Evolutionary conservation across 768 basidiomycete genomes (phyloP), one percentile per base, ranked within the genome.

Genomic region (Tricholoma terreum): DNA sequence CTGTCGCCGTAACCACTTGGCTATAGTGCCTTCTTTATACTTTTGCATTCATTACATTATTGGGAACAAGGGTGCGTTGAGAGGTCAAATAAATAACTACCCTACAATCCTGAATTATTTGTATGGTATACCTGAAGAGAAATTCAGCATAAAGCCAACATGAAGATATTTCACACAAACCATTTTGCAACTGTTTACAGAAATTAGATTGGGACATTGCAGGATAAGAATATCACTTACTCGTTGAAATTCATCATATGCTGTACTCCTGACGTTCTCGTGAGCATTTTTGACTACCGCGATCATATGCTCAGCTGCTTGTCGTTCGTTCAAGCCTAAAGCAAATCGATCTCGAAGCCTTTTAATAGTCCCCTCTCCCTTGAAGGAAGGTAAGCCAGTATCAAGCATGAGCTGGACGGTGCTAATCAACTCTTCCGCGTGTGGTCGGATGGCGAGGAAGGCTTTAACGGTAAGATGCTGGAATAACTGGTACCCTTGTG

Each of bases 231-330:
- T 33, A 59, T 27, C 3, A 58, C 90, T 69, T 61, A 92, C 90
- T 70, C 90, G 75, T 73, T 97, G 94, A 77, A 96, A 99, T 67
- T 94, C 92, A 66, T 98, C 97, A 65, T 99, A 98, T 0, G 90
- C 90, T 6, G 90, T 94, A 66, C 91, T 94, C 63, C 96, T 79
- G 55, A 93, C 81, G 69, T 98, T 98, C 75, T 98, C 95, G 66
- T 95, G 90, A 1, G 97, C 97, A 66, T 98, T 95, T 59, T 84
- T 84, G 49, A 98, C 86, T 36, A 92, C 79, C 14, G 84, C 77
- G 80, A 91, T 82, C 94, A 98, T 98, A 72, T 81, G 95, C 43
- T 96, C 92, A 0, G 95, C 96, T 9, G 96, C 97, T 58, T 92
- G 89, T 46, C 91, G 81, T 66, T 99, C 97, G 55, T 83, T 88